Conservation (phyloP, 148 eudicot species). For the Vaccinium darrowii region DNA sequence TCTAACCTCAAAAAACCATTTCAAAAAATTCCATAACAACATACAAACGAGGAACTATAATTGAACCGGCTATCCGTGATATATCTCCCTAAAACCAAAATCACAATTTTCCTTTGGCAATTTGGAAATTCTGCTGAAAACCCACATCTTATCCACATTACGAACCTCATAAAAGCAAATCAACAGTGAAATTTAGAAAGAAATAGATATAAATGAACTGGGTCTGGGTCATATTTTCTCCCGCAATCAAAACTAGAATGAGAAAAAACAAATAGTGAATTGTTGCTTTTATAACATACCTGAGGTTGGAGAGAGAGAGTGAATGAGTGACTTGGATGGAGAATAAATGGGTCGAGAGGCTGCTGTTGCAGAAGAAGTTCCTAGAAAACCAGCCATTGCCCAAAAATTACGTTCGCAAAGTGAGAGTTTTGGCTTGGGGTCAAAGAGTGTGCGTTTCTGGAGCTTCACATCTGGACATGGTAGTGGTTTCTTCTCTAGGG, state of each 20-base stretch:
- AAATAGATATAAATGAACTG: background rate
- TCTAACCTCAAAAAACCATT: background rate
- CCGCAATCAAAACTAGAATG: constrained; percentile 7
- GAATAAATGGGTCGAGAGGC: constrained; percentile 42
- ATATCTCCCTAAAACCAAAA: background rate
- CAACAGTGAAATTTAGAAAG: background rate
- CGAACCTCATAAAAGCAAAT: background rate
- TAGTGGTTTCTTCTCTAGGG: background rate
- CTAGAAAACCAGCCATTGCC: constrained; percentile 55
- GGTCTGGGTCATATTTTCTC: background rate
- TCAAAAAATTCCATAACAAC: background rate
- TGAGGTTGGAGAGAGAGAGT: constrained; percentile 23
- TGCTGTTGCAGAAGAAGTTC: constrained; percentile 43
- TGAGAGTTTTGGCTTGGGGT: background rate
- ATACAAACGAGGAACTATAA: background rate
- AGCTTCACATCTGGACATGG: background rate
- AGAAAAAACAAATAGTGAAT: background rate
- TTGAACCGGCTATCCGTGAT: background rate
- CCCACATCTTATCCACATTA: constrained; percentile 7
- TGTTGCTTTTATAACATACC: constrained; percentile 21
- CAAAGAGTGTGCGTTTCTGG: background rate
- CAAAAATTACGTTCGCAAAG: background rate
- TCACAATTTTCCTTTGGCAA: constrained; percentile 2
- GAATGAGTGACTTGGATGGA: constrained; percentile 29
- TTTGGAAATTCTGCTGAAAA: background rate